Conservation (phyloP, 1,139 yeast species). For the Debaryomycetaceae sp. region DNA sequence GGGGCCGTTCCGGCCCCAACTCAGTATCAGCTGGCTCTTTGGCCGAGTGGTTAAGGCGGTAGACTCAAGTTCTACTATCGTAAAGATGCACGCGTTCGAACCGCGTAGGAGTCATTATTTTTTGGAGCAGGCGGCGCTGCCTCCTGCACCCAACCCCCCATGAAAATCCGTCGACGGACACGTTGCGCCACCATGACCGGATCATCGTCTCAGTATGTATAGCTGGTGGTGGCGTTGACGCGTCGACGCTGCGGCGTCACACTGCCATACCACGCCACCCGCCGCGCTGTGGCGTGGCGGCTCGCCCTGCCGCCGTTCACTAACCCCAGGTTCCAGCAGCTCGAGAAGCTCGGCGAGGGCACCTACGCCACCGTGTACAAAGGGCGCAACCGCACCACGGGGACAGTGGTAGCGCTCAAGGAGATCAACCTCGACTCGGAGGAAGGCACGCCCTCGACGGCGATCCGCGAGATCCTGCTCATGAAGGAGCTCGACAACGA, state of each 20-base stretch:
- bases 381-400: conserved; percentile 88
- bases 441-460: conserved; percentile 98
- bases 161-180: no score
- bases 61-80: no score
- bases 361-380: conserved; percentile 98
- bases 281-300: no score
- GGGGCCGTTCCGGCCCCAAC: no score
- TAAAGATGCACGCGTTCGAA: no score
- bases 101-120: no score
- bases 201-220: conserved; percentile 27
- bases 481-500: conserved; percentile 96
- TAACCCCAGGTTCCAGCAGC: conserved; percentile 40
- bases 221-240: no score
- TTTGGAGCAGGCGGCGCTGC: no score
- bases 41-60: no score
- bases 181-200: conserved; percentile 26
- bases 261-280: no score
- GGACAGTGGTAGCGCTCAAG: conserved; percentile 89
- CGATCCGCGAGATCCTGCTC: conserved; percentile 90
- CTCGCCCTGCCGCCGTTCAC: conserved; percentile 12
- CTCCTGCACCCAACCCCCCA: no score
- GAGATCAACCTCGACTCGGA: conserved; percentile 93
- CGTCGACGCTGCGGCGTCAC: no score
- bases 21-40: background rate
- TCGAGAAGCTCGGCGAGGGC: conserved; percentile 95